Percentiles rank a stretch among this genome's conserved stretches.
phyloP scores from a whole-genome alignment of 2,329 filamentous ascomycete species.

The Trichoderma sp. region DNA sequence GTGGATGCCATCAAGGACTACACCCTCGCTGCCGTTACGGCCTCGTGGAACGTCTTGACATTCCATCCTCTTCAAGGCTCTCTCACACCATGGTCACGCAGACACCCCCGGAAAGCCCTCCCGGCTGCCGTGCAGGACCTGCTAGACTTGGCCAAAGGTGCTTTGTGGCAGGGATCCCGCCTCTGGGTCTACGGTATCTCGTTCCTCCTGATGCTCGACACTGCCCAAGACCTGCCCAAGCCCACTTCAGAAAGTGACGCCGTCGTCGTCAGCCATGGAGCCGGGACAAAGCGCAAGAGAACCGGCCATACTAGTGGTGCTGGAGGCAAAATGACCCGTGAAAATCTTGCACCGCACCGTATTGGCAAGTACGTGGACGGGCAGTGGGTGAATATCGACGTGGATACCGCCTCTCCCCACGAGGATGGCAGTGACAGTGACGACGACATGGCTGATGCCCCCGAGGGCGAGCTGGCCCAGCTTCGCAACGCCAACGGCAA shows the following conservation, averaged over 20 bases:
- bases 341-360: slow-evolving; percentile 44
- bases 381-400: slow-evolving; percentile 39
- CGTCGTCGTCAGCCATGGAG: slow-evolving; percentile 23
- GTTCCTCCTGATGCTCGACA: slow-evolving; percentile 91
- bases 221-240: slow-evolving; percentile 64
- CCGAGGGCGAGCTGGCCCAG: slow-evolving; percentile 34
- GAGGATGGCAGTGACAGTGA: slow-evolving; percentile 37
- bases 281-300: slow-evolving; percentile 54
- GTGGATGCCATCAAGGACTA: slow-evolving; percentile 43
- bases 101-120: slow-evolving; percentile 73
- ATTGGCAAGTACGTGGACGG: slow-evolving; percentile 41
- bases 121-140: slow-evolving; percentile 72
- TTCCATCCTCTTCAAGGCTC: slow-evolving; percentile 76
- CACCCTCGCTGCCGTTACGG: slow-evolving; percentile 52
- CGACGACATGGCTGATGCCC: slow-evolving; percentile 36
- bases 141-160: slow-evolving; percentile 77
- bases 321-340: slow-evolving; percentile 50
- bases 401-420: slow-evolving; percentile 39
- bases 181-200: slow-evolving; percentile 84
- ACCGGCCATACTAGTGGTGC: slow-evolving; percentile 48
- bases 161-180: slow-evolving; percentile 75
- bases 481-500: slow-evolving; percentile 32
- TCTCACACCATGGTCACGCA: slow-evolving; percentile 79
- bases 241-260: slow-evolving; percentile 31
- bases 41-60: slow-evolving; percentile 64